These are phyloP conservation scores for Chaetoceros muelleri DNA, from an alignment of 108 stramenopile genomes.

Conservation along the genomic window DNA sequence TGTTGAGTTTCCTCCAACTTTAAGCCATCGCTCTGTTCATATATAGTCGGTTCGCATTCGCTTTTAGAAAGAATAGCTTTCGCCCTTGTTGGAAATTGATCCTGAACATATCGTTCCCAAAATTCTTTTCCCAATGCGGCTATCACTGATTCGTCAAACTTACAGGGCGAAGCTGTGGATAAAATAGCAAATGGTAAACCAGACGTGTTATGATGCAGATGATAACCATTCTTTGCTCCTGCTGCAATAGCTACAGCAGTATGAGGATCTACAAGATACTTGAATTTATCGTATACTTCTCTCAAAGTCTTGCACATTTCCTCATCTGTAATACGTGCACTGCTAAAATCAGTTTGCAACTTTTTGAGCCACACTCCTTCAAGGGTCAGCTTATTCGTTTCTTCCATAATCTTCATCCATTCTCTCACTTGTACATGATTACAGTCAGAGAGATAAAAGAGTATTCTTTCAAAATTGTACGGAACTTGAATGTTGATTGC, in stretches of 20 bases:
- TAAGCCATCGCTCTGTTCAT: constrained; percentile 1
- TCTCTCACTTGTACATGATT: constrained; percentile 30
- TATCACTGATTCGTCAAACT: constrained; percentile 63
- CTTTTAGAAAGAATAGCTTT: constrained; percentile 1
- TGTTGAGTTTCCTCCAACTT: constrained; percentile 27
- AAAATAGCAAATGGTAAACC: constrained; percentile 37
- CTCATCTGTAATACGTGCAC: constrained; percentile 66
- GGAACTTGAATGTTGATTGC: constrained; percentile 90
- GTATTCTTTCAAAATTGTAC: constrained; percentile 81
- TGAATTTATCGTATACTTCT: constrained; percentile 11
- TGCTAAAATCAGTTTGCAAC: constrained; percentile 50
- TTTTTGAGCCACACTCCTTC: constrained; percentile 19
- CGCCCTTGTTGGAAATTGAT: constrained; percentile 41
- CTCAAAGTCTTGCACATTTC: constrained; percentile 52
- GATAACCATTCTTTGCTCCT: constrained; percentile 51
- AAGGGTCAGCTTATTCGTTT: constrained; percentile 26
- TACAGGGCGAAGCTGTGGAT: constrained; percentile 79
- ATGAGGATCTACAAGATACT: constrained; percentile 74
- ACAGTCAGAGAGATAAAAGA: constrained; percentile 54
- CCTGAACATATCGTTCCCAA: constrained; percentile 39
- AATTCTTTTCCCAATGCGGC: constrained; percentile 40
- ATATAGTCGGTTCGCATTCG: constrained; percentile 22
- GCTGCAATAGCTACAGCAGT: constrained; percentile 73
- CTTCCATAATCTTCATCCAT: constrained; percentile 58
- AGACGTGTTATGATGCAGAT: neutral